Base-by-base conservation (phyloP, 2,329 filamentous ascomycete genomes). In the Apiospora koreana region DNA sequence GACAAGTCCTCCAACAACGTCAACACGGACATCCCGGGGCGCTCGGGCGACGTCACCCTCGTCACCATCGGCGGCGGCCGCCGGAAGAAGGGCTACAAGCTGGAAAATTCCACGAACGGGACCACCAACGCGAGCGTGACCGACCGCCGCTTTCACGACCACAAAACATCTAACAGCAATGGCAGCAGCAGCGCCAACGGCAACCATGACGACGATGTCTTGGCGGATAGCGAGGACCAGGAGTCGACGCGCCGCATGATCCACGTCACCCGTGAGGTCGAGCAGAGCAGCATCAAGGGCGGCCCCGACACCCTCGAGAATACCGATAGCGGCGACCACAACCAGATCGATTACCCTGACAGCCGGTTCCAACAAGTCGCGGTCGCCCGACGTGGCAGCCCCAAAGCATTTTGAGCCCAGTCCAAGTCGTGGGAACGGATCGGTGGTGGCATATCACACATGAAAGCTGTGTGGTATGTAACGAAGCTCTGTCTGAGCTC, bases 41-140 rank as follows among this genome's bases (percentile, higher is more conserved):
- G 66, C 23, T 65, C 69, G 35, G 28, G 10, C 67, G 69, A 70
- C 69, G 69, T 70, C 21, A 69, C 68, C 41, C 69, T 70, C 43
- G 69, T 70, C 9, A 70, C 69, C 42, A 70, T 70, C 23, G 69
- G 69, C 25, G 69, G 69, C n/a, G 69, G 69, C 2, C 50, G 69
- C 1, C 41, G 54, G 1, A 43, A 28, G 1, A 54, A 21, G 50
- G 48, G 66, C 12, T 69, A 69, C 69, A 70, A 70, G 67, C 54
- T 70, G 21, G 69, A 70, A 12, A 38, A 66, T n/a, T 58, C 69
- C 10, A 8, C 21, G 25, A 38, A 67, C 42, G 16, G 54, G 16
- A 67, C 42, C n/a, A 67, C 42, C n/a, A 31, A 46, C 3, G 25
- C 18, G 7, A 45, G 69, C 69, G 41, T 10, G 50, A 23, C 42